Evolutionary conservation across 257 asterid species (phyloP).

Genomic region (Penstemon eatonii): DNA sequence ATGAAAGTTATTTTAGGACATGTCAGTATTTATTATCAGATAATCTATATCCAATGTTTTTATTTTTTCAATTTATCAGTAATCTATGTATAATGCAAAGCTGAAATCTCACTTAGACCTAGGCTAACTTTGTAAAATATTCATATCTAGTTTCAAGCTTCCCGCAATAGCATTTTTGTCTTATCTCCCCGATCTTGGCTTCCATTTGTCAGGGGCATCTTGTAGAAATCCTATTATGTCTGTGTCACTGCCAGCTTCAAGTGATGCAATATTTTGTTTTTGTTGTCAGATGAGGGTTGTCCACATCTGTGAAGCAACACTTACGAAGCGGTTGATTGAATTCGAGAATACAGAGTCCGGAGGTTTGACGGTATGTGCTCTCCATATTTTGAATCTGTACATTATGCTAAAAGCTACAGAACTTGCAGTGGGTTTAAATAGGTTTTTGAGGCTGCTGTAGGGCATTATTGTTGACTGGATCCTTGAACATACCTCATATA

Average conservation of each 20-base stretch:
- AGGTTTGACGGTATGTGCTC: conserved; percentile 67
- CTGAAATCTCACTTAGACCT: conserved; percentile 2
- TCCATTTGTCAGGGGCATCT: background rate
- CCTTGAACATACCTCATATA: no score
- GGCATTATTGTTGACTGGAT: background rate
- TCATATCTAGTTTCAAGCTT: conserved; percentile 10
- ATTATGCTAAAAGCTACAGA: conserved; percentile 7
- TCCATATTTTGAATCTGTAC: conserved; percentile 8
- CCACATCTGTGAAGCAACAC: conserved; percentile 83
- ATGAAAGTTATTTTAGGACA: background rate
- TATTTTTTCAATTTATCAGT: background rate
- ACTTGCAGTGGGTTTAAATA: conserved; percentile 4
- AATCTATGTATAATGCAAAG: background rate
- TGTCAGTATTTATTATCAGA: background rate
- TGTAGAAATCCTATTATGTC: conserved; percentile 6
- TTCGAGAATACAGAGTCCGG: conserved; percentile 87
- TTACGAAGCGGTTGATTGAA: conserved; percentile 82
- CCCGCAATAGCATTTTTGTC: conserved; percentile 8
- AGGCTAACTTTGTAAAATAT: conserved; percentile 18
- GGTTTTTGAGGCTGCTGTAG: background rate
- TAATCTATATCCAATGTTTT: background rate
- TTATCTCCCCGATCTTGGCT: conserved; percentile 15
- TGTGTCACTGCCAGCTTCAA: conserved; percentile 15
- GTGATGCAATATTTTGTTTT: conserved; percentile 16
- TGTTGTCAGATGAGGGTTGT: conserved; percentile 69